These are phyloP conservation scores for Lathyrus tuberosus DNA, from an alignment of 306 rosid species.

Conservation along the genomic window DNA sequence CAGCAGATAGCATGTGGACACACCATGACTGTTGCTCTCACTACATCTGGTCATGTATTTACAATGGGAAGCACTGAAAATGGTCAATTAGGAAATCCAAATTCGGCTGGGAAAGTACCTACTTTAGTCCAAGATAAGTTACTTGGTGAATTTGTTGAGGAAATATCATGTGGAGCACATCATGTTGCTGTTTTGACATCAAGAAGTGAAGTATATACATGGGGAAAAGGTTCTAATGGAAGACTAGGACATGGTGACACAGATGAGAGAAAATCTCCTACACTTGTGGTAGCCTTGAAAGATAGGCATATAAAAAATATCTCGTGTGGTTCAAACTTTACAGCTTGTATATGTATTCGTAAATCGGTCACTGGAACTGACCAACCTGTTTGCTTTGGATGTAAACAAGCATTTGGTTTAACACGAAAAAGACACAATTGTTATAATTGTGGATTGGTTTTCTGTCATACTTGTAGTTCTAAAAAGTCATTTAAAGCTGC, in stretches of 20 bases:
- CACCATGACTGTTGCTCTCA: conserved; percentile 79
- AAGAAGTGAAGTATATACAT: conserved; percentile 80
- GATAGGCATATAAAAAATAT: conserved; percentile 72
- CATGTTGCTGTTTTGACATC: conserved; percentile 78
- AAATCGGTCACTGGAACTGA: conserved; percentile 78
- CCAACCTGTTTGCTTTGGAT: conserved; percentile 74
- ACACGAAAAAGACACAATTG: conserved; percentile 52
- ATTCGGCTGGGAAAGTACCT: conserved; percentile 67
- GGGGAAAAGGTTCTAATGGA: conserved; percentile 95
- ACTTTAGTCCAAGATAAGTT: conserved; percentile 79
- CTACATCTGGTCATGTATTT: conserved; percentile 91
- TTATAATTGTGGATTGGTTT: conserved; percentile 39
- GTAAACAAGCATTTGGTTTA: conserved; percentile 84
- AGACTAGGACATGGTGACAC: conserved; percentile 85
- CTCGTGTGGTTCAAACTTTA: conserved; percentile 84
- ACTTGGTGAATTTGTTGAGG: conserved; percentile 86
- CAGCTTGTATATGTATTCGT: conserved; percentile 76
- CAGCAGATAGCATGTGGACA: conserved; percentile 82
- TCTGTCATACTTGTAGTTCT: conserved; percentile 86
- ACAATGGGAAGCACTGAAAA: conserved; percentile 75
- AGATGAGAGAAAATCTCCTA: conserved; percentile 70
- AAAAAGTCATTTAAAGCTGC: conserved; percentile 72
- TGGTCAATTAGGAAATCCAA: conserved; percentile 90
- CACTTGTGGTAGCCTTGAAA: conserved; percentile 72
- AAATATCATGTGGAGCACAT: conserved; percentile 79